These are phyloP conservation scores for Scutellaria barbata DNA, from an alignment of 257 asterid species.

Conservation along the genomic window DNA sequence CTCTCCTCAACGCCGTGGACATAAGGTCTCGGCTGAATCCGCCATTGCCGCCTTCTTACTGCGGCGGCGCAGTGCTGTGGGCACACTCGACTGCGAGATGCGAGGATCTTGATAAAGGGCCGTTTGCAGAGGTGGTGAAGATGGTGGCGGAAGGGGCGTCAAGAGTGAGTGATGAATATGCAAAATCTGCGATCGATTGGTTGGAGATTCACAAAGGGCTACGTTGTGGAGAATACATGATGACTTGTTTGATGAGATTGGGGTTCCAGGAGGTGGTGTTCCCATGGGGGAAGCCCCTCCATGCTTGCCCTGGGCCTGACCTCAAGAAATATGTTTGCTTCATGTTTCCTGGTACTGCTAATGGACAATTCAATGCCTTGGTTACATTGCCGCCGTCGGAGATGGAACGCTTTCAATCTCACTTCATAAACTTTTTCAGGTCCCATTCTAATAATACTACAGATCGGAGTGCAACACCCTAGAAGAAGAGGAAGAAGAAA, in stretches of 20 bases:
- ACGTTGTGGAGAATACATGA: conserved; percentile 73
- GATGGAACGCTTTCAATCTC: conserved; percentile 40
- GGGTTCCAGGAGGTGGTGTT: conserved; percentile 60
- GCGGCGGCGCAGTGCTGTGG: conserved; percentile 63
- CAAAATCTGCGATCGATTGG: conserved; percentile 68
- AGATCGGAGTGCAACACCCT: too few species aligned
- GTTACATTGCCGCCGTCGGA: conserved; percentile 42
- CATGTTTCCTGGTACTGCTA: conserved; percentile 38
- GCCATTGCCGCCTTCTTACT: conserved; percentile 54
- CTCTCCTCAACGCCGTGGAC: conserved; percentile 61
- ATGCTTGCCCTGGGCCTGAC: conserved; percentile 61
- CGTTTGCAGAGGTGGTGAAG: conserved; percentile 51
- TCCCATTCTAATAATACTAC: too few species aligned
- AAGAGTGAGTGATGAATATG: conserved; percentile 64
- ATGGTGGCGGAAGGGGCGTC: conserved; percentile 52
- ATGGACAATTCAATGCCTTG: conserved; percentile 41
- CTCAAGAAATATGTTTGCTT: conserved; percentile 45
- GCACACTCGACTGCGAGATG: conserved; percentile 54
- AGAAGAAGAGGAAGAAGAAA: too few species aligned
- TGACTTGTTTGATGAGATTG: conserved; percentile 75
- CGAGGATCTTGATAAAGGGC: conserved; percentile 33
- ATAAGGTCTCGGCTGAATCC: conserved; percentile 62
- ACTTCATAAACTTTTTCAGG: conserved; percentile 16
- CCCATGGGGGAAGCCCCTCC: conserved; percentile 79
- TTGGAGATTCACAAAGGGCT: conserved; percentile 64